Conservation (phyloP, 345 rosid species). For the Gossypium longicalyx region DNA sequence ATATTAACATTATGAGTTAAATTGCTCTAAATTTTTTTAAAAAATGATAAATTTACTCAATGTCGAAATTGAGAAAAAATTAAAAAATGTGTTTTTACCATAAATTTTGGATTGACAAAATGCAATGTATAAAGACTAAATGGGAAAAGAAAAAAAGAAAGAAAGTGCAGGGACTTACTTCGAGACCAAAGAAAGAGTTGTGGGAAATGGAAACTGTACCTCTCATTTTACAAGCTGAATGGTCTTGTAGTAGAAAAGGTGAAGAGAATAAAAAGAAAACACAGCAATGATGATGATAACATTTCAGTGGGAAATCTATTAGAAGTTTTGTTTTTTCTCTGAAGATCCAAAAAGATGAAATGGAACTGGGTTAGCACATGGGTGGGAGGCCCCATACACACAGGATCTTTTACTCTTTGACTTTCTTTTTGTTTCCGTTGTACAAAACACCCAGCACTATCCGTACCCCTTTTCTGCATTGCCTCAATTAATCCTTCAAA, state of each 20-base stretch:
- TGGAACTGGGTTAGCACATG: conserved; percentile 28
- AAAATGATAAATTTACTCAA: no score
- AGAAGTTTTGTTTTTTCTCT: conserved; percentile 11
- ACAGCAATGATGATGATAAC: conserved; percentile 3
- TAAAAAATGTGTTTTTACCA: no score
- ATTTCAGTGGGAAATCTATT: conserved; percentile 13
- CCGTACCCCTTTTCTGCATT: background rate
- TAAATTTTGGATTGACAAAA: no score
- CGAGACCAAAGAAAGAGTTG: background rate
- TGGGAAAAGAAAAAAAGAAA: no score
- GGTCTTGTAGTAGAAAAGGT: background rate
- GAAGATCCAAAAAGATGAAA: conserved; percentile 14
- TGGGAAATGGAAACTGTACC: background rate
- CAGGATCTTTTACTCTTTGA: conserved; percentile 23
- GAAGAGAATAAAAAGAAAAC: background rate
- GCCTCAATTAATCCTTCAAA: background rate
- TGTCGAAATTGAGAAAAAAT: no score
- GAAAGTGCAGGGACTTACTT: no score
- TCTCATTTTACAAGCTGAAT: background rate
- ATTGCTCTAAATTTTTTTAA: no score
- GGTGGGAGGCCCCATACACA: conserved; percentile 25
- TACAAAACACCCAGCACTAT: background rate
- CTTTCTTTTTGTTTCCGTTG: conserved; percentile 9
- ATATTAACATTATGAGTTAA: no score
- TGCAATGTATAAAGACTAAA: no score